Conservation (phyloP, 352 stramenopile genomes). For the Globisporangium echinulatum region DNA sequence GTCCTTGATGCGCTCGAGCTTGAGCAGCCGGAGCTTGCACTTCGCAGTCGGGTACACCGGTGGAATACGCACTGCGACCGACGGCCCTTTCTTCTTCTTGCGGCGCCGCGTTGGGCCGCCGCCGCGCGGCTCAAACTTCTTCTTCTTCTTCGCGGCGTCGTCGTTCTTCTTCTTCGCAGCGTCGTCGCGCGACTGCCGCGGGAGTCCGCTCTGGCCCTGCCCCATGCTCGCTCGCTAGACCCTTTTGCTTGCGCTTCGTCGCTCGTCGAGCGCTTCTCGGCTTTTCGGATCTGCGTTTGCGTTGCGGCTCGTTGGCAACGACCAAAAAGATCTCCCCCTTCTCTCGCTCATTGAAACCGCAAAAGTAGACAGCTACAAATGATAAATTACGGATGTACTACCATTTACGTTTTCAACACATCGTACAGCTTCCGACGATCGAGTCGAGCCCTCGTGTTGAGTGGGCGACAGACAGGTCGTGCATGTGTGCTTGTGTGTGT, state of each 20-base stretch:
- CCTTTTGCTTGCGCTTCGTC: neutral
- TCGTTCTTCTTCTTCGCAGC: slow-evolving; percentile 87
- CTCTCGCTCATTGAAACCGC: too few species aligned
- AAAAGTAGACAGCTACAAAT: too few species aligned
- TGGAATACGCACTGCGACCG: slow-evolving; percentile 85
- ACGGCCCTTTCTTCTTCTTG: slow-evolving; percentile 91
- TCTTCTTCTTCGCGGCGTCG: slow-evolving; percentile 91
- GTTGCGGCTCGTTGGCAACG: neutral
- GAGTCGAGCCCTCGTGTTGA: too few species aligned
- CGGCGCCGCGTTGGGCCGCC: slow-evolving; percentile 82
- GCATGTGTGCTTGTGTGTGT: too few species aligned
- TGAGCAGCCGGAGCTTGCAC: slow-evolving; percentile 99
- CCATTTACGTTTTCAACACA: too few species aligned
- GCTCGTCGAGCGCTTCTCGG: neutral
- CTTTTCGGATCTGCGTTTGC: neutral
- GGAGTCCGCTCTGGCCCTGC: slow-evolving; percentile 81
- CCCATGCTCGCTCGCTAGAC: slow-evolving; percentile 40
- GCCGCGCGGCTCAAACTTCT: slow-evolving; percentile 90
- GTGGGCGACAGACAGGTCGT: too few species aligned
- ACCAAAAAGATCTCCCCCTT: slow-evolving; percentile 1
- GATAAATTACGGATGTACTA: too few species aligned
- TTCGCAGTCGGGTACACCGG: slow-evolving; percentile 96
- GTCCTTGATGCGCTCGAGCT: slow-evolving; percentile 99
- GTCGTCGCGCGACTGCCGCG: slow-evolving; percentile 71
- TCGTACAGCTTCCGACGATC: too few species aligned